Conservation (phyloP, 148 eudicot species). For the Tetragonia tetragonoides region DNA sequence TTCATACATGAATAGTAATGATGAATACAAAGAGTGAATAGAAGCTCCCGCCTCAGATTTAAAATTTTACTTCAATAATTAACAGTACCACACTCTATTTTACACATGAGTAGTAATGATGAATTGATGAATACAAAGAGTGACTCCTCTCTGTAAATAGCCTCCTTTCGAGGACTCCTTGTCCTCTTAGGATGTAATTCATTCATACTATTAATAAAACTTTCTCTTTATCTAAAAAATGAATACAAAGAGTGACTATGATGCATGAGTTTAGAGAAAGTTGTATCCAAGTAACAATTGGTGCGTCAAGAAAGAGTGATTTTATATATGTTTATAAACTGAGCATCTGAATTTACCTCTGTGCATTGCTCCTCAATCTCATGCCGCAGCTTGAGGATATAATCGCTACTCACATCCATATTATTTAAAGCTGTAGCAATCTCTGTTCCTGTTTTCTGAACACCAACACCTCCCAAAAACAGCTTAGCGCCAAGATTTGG, state of each 20-base stretch:
- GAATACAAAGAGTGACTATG: neutral
- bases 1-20: neutral
- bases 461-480: constrained; percentile 90
- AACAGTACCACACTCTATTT: neutral
- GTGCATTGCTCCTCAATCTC: constrained; percentile 95
- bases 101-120: neutral
- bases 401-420: constrained; percentile 88
- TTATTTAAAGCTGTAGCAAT: constrained; percentile 88
- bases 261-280: neutral
- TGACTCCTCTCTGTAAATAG: too few species aligned
- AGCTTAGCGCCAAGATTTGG: constrained; percentile 89
- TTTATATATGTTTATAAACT: neutral
- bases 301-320: neutral
- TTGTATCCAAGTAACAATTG: neutral
- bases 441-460: constrained; percentile 83
- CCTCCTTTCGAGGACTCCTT: too few species aligned
- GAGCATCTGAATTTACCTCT: constrained; percentile 46
- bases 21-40: neutral
- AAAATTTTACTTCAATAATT: too few species aligned
- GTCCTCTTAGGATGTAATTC: too few species aligned
- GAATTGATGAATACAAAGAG: neutral
- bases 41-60: too few species aligned
- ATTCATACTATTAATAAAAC: too few species aligned
- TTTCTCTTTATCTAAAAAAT: too few species aligned
- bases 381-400: constrained; percentile 79